Conservation (phyloP, 306 rosid genomes). For the Urtica urens region DNA sequence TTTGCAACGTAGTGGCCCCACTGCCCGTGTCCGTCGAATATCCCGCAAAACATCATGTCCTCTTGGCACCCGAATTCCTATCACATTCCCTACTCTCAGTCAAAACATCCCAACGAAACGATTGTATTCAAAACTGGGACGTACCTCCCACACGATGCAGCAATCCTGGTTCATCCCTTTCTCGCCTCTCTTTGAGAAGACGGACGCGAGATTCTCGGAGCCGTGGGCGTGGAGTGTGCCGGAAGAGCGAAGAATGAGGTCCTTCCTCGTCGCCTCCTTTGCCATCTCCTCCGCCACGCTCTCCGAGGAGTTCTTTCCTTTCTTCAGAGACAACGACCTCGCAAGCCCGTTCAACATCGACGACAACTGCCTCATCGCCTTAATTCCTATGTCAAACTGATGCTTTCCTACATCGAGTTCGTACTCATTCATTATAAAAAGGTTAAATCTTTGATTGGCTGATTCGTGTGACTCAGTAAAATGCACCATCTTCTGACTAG, state of each 20-base stretch:
- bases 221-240: slow-evolving; percentile 44
- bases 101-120: too few species aligned
- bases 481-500: slow-evolving; percentile 55
- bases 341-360: slow-evolving; percentile 68
- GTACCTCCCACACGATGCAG: slow-evolving; percentile 97
- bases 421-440: slow-evolving; percentile 4
- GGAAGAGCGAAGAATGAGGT: slow-evolving; percentile 39
- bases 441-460: slow-evolving; percentile 13
- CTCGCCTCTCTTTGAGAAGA: slow-evolving; percentile 64
- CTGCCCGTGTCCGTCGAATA: slow-evolving; percentile 87
- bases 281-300: slow-evolving; percentile 62
- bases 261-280: slow-evolving; percentile 71
- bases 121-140: slow-evolving; percentile 1
- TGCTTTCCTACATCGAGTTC: too few species aligned
- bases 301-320: slow-evolving; percentile 28
- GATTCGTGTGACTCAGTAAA: slow-evolving; percentile 30
- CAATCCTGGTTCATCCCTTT: slow-evolving; percentile 93
- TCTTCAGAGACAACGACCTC: slow-evolving; percentile 44
- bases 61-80: slow-evolving; percentile 95
- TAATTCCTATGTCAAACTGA: not conserved
- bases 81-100: too few species aligned
- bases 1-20: slow-evolving; percentile 97
- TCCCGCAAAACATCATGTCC: slow-evolving; percentile 82
- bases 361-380: slow-evolving; percentile 57
- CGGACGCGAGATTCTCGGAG: slow-evolving; percentile 66